Evolutionary conservation across 2,329 filamentous ascomycete species (phyloP).

Genomic region (Fusarium sublunatum): DNA sequence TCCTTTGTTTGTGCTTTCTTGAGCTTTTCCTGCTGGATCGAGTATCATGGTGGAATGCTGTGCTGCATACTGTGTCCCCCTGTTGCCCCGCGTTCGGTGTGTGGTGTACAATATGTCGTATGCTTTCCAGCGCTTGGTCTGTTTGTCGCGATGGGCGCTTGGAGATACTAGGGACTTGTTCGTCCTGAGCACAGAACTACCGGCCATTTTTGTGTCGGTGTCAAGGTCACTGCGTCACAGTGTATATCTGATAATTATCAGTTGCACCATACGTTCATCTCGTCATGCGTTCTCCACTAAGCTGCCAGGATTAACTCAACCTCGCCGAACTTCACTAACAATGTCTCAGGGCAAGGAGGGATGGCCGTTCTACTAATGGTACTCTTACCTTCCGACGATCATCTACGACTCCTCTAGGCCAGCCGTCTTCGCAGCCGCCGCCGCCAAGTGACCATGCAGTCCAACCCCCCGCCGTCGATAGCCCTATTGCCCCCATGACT

Average conservation of each 20-base stretch:
- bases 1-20: conserved; percentile 17
- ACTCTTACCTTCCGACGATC: conserved; percentile 73
- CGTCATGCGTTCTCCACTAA: conserved; percentile 21
- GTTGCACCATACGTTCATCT: conserved; percentile 8
- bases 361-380: conserved; percentile 69
- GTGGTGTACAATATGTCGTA: conserved; percentile 24
- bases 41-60: conserved; percentile 28
- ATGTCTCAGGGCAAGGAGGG: conserved; percentile 65
- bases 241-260: not conserved
- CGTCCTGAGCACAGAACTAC: not conserved
- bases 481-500: conserved; percentile 48
- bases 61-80: conserved; percentile 38
- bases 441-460: conserved; percentile 53
- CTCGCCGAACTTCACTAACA: conserved; percentile 25
- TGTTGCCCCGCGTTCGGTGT: conserved; percentile 23
- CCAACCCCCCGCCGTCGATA: conserved; percentile 54
- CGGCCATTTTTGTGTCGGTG: not conserved
- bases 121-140: conserved; percentile 18
- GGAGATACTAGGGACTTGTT: not conserved
- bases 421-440: conserved; percentile 53
- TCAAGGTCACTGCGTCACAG: not conserved
- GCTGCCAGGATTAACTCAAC: not conserved
- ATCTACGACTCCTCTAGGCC: conserved; percentile 66
- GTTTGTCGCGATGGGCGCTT: conserved; percentile 25
- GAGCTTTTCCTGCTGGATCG: conserved; percentile 12